Base-by-base conservation (phyloP, 2,329 filamentous ascomycete genomes). In the Botryotinia narcissicola region DNA sequence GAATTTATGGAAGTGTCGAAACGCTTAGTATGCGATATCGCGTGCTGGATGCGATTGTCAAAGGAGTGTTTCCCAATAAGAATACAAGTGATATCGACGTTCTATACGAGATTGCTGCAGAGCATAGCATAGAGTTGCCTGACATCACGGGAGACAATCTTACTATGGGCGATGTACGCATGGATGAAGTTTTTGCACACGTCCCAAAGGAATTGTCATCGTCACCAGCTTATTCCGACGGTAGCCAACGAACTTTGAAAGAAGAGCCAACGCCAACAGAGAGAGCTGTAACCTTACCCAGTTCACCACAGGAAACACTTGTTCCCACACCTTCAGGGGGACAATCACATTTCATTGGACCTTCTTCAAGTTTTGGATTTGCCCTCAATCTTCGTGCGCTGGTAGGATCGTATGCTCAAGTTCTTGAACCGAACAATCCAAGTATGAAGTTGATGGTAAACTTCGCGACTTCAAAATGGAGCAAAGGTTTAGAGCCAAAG, bases 1-100 rank as follows among this genome's bases (percentile, higher is more conserved):
- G 84, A 48, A 83, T 85, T 18, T 85, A 85, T 72, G 84, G 84
- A 25, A 84, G 83, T 73, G 82, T 84, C 10, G 84, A 85, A 74
- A 84, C 83, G n/a, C 78, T 85, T 61, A 84, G 83, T 66, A 78
- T 83, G 44, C 80, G 83, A 42, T 85, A 83, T 74, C 79, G 84
- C 61, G 83, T 84, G 4, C 79, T 85, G 18, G 83, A 85, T 75
- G 80, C 83, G 25, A 66, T 85, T 61, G 80, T 84, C 60, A 82
- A 83, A 68, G 83, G 83, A 0, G 73, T 85, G 1, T 84, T 83
- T 64, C 83, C 83, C 5, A 75, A 83, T 25, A 78, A 82, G 51
- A 82, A 84, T 72, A 79, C 81, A 4, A 81, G 81, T 32, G 81
- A 82, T 71, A 80, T 82, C 40, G 82, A 83, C 54, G 80, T 81